Base-by-base conservation (phyloP, 257 asterid genomes). In the Vinca minor region DNA sequence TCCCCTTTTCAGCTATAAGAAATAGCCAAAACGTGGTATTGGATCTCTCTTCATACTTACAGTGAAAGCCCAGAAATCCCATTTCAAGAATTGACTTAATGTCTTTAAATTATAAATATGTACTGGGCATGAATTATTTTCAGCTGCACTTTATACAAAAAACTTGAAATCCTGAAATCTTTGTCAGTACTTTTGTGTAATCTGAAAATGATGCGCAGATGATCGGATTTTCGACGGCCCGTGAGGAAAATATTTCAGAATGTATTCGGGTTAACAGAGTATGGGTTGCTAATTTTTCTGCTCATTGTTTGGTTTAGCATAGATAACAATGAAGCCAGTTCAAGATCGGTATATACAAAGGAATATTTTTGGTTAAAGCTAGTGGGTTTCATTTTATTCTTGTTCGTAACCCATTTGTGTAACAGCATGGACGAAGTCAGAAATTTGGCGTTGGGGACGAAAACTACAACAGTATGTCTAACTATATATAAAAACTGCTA, bases 201-300 rank as follows among this genome's bases (percentile, higher is more conserved):
- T 32, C 20, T 4, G 21, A 47, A 47, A 15, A 88, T 88, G 96
- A 81, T 89, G 82, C 86, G 90, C 65, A 82, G 96, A 55, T 85
- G 89, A 21, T 56, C 85, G 25, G 95, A 88, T 66, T 86, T 76
- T 69, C 85, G 96, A 78, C 89, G 95, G 50, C 90, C 89, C 14
- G 85, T 48, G 76, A 57, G 90, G 80, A 89, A 92, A 79, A 78
- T 86, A 50, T 66, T 82, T 48, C 86, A 89, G 66, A 82, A 81
- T 56, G 83, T 78, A 0, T 74, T 84, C 9, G 84, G 84, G 92
- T 47, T 85, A 52, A 76, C 89, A 17, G 57, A 85, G 25, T 79
- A 78, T 68, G 92, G 95, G 38, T 76, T 82, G 38, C 76, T 63
- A 60, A 70, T 86, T 73, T 66, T 88, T 69, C 83, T 88, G 36